phyloP scores from a whole-genome alignment of 2,329 filamentous ascomycete species.

The Aureobasidium zeae region DNA sequence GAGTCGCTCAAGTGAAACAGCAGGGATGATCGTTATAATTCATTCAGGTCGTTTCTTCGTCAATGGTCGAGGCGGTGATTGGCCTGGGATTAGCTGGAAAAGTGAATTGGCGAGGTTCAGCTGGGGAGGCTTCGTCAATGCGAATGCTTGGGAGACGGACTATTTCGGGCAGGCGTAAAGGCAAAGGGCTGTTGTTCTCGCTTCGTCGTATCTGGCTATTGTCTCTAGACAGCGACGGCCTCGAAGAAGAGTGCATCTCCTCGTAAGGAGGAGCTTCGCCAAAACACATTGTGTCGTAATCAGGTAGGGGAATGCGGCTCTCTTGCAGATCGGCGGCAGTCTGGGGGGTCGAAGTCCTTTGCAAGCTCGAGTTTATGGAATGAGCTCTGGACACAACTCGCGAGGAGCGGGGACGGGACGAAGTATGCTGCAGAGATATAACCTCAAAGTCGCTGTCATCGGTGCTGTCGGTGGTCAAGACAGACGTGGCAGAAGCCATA shows the following conservation, averaged over 20 bases:
- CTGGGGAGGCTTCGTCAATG: constrained; percentile 32
- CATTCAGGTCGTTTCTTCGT: constrained; percentile 16
- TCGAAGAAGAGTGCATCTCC: neutral
- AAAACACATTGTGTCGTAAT: constrained; percentile 29
- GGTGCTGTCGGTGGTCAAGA: constrained; percentile 31
- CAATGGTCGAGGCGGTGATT: constrained; percentile 6
- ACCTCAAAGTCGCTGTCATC: constrained; percentile 36
- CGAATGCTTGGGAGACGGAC: constrained; percentile 37
- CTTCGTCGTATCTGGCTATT: constrained; percentile 12
- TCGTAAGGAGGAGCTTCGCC: constrained; percentile 41
- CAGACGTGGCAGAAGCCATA: constrained; percentile 35
- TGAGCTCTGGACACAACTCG: constrained; percentile 21
- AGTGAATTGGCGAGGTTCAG: constrained; percentile 18
- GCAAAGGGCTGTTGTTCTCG: constrained; percentile 19
- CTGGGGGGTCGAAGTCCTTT: constrained; percentile 7
- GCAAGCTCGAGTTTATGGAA: constrained; percentile 15
- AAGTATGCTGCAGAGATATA: constrained; percentile 31
- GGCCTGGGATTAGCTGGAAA: constrained; percentile 1
- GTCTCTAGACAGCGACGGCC: constrained; percentile 10
- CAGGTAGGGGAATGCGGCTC: constrained; percentile 23
- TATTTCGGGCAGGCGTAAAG: constrained; percentile 30
- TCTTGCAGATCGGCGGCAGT: constrained; percentile 27
- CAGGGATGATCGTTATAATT: too few relatives aligned
- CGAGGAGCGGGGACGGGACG: constrained; percentile 23
- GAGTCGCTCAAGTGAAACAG: too few relatives aligned